Evolutionary conservation across 306 rosid species (phyloP), one percentile per base, ranked within the genome.

Genomic region (Prunus armeniaca): DNA sequence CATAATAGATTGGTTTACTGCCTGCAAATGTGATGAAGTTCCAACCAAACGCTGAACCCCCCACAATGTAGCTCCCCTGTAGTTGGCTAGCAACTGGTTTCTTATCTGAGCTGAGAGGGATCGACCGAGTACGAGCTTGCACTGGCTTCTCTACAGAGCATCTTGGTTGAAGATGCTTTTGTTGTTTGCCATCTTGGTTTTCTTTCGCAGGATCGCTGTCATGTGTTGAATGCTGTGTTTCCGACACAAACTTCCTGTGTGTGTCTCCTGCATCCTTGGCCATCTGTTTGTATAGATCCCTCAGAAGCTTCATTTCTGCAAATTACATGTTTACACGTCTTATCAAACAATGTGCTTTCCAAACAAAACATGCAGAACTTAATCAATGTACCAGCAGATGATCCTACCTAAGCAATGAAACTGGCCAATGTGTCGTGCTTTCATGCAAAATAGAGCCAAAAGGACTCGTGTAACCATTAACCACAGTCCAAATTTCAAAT

Each of bases 21-120:
- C 91, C 86, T 38, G 79, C 19, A 77, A 73, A 89, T 27, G 89
- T 83, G 74, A 93, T 78, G 77, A 91, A 93, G 63, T 93, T 93
- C 93, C 92, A 91, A 46, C 97, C 96, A 19, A 89, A 88, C 50
- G 86, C 97, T 6, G 97, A 93, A 69, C 97, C 97, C 3, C 96
- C 98, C 70, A 91, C 91, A 51, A 88, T 77, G 72, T 88, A 90
- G 72, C 89, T 77, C 57, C 93, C 91, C 0, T 45, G 80, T 12
- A 67, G 2, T 67, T 66, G 82, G 57, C 85, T 75, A 65, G 72
- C 89, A 1, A 14, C 69, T 11, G 9, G 15, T 51, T 71, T 81
- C 76, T 84, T 86, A 43, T 87, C 86, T 14, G 64, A 32, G 55
- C 71, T 80, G 18, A 62, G 13, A 25, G 5, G 6, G 67, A 76